Evolutionary conservation across 768 basidiomycete species (phyloP).

Genomic region (Clavulina sp.): DNA sequence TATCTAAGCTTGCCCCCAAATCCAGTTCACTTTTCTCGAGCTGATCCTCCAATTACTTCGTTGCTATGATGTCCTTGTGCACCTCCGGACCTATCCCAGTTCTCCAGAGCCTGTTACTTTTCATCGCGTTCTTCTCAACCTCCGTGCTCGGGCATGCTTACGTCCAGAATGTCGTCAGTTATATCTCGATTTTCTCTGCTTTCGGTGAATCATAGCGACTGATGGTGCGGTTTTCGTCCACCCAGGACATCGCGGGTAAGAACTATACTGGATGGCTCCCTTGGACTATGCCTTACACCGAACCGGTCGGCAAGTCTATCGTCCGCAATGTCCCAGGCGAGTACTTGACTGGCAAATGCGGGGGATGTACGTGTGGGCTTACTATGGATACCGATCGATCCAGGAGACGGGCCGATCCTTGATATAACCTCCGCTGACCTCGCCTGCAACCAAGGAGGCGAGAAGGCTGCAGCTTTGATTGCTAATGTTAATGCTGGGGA

Average conservation of each 20-base stretch:
- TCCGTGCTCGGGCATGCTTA: conserved; percentile 7
- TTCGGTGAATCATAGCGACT: background rate
- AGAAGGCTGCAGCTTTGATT: background rate
- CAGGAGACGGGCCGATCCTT: conserved; percentile 5
- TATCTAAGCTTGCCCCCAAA: too few species aligned
- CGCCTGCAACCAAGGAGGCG: conserved; percentile 5
- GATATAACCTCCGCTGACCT: background rate
- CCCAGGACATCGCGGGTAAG: conserved; percentile 1
- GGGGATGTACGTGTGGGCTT: too few species aligned
- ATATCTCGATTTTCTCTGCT: background rate
- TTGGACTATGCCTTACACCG: background rate
- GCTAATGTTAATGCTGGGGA: conserved; percentile 5
- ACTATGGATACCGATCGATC: too few species aligned
- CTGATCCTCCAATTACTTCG: too few species aligned
- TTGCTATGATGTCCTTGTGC: too few species aligned
- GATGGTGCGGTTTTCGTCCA: too few species aligned
- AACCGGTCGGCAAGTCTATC: conserved; percentile 1
- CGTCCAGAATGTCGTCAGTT: conserved; percentile 2
- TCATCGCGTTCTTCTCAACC: conserved; percentile 1
- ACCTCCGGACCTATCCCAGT: too few species aligned
- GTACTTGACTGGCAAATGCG: too few species aligned
- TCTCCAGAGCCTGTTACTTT: too few species aligned
- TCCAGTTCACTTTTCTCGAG: too few species aligned
- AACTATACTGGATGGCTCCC: conserved; percentile 6
- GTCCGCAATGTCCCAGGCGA: conserved; percentile 6